phyloP scores from a whole-genome alignment of 371 early-diverging fungal species.

The Saksenaea vasiformis region DNA sequence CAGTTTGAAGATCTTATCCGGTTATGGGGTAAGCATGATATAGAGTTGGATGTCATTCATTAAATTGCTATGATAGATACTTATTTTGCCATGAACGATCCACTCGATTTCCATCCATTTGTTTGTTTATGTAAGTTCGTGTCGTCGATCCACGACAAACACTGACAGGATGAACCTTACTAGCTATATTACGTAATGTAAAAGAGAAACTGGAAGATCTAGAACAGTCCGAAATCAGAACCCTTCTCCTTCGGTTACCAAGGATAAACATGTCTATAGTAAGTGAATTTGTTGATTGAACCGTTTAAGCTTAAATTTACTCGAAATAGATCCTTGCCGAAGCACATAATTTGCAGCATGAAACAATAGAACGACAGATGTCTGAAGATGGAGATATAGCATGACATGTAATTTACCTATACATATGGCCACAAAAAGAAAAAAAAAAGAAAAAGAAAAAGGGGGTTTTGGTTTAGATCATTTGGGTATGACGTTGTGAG shows the following conservation, averaged over 20 bases:
- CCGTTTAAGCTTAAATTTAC: background rate
- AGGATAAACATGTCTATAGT: conserved; percentile 72
- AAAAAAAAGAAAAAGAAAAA: background rate
- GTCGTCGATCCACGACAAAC: background rate
- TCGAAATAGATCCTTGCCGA: conserved; percentile 56
- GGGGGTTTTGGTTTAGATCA: background rate
- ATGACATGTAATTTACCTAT: conserved; percentile 7
- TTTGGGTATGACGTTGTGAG: background rate
- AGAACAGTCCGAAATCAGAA: conserved; percentile 90
- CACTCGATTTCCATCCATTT: conserved; percentile 77
- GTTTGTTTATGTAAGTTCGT: conserved; percentile 68
- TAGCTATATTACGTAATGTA: conserved; percentile 64
- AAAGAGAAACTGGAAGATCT: conserved; percentile 88
- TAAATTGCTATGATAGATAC: conserved; percentile 50
- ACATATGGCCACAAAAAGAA: background rate
- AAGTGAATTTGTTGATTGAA: conserved; percentile 13
- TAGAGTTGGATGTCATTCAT: background rate
- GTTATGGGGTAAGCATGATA: conserved; percentile 70
- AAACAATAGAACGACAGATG: conserved; percentile 60
- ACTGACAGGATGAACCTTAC: background rate
- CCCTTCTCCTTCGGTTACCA: conserved; percentile 80
- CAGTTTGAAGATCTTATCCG: conserved; percentile 75
- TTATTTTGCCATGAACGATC: conserved; percentile 75
- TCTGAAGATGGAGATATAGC: conserved; percentile 29
- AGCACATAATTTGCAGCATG: conserved; percentile 65